Conservation (phyloP, 768 basidiomycete species). For the Gyrodon lividus region DNA sequence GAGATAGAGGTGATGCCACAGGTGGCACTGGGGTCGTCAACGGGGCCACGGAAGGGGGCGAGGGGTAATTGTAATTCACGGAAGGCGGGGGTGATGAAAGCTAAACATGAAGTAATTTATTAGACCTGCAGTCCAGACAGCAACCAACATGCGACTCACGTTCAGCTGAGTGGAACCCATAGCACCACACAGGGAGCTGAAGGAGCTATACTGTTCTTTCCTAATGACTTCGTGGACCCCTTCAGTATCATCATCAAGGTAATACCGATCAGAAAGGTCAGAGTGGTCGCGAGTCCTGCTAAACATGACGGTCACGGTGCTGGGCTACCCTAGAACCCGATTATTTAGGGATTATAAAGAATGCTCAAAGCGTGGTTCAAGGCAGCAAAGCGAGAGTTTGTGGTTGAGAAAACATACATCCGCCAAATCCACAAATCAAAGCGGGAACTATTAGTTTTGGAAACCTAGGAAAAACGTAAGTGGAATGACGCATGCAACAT, state of each 20-base stretch:
- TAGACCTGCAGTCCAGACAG: neutral
- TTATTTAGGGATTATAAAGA: neutral
- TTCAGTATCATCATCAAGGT: neutral
- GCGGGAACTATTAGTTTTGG: neutral
- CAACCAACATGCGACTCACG: neutral
- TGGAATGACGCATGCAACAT: neutral
- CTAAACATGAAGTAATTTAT: neutral
- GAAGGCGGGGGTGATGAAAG: neutral
- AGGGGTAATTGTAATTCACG: neutral
- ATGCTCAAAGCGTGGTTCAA: neutral
- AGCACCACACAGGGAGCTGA: neutral
- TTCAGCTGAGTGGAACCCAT: neutral
- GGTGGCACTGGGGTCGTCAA: neutral
- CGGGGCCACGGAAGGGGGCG: neutral
- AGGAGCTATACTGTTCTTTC: neutral
- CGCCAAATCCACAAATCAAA: neutral
- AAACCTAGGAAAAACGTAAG: neutral
- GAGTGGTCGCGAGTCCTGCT: neutral
- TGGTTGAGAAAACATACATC: neutral
- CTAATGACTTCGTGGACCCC: neutral
- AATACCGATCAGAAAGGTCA: neutral
- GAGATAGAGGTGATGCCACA: slow-evolving; percentile 1
- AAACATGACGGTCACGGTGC: neutral
- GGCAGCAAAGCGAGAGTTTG: neutral
- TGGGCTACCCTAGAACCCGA: neutral